Evolutionary conservation across 805 yeast genomes (phyloP).

Genomic region (Clavispora santaluciae): DNA sequence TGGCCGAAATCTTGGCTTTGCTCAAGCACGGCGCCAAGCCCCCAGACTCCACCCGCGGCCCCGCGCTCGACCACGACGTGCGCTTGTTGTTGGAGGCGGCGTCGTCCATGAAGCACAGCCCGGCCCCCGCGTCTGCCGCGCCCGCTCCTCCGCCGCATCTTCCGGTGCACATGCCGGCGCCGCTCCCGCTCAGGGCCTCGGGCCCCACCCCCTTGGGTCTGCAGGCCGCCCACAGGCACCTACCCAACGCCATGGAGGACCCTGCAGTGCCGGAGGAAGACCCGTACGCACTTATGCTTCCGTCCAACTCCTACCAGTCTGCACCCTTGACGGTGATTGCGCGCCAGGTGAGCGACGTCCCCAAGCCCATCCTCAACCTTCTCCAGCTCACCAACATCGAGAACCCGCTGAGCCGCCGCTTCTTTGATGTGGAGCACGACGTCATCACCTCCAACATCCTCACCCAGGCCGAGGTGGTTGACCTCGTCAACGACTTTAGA

Average conservation of each 20-base stretch:
- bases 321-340: conserved; percentile 44
- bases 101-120: conserved; percentile 17
- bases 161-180: background rate
- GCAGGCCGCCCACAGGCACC: background rate
- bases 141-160: no score
- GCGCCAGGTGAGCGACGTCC: conserved; percentile 27
- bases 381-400: conserved; percentile 13
- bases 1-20: conserved; percentile 28
- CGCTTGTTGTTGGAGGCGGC: conserved; percentile 24
- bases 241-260: background rate
- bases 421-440: conserved; percentile 31
- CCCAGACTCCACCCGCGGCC: conserved; percentile 4
- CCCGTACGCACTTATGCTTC: conserved; percentile 26
- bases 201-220: background rate
- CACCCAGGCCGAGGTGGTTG: conserved; percentile 42
- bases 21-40: conserved; percentile 13
- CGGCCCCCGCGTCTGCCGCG: conserved; percentile 1
- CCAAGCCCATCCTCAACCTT: conserved; percentile 33
- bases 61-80: conserved; percentile 18
- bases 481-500: conserved; percentile 53
- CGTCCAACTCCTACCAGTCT: conserved; percentile 31
- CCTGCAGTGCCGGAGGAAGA: background rate
- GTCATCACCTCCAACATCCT: conserved; percentile 49
- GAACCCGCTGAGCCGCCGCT: conserved; percentile 9
- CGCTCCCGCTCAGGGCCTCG: background rate